Conservation (phyloP, 805 yeast species). For the Brettanomyces sp. region DNA sequence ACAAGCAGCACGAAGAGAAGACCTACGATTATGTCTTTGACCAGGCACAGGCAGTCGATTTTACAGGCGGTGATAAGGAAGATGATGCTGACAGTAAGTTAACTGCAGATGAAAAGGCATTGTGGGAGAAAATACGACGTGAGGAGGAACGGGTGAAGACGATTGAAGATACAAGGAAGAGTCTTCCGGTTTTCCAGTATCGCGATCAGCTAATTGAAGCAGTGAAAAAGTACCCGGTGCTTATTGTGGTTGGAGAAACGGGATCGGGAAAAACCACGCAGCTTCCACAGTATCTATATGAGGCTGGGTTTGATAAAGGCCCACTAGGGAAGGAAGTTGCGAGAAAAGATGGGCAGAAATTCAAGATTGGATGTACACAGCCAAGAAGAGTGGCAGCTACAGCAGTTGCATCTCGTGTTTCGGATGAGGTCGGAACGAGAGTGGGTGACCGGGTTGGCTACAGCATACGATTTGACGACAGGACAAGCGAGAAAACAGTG, state of each 20-base stretch:
- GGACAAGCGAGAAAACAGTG: constrained; percentile 51
- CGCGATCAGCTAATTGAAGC: constrained; percentile 52
- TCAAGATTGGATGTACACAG: constrained; percentile 76
- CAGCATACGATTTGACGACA: constrained; percentile 79
- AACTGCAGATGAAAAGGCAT: constrained; percentile 21
- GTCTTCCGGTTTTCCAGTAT: constrained; percentile 67
- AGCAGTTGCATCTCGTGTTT: constrained; percentile 83
- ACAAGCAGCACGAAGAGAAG: constrained; percentile 23
- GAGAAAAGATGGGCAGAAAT: constrained; percentile 21
- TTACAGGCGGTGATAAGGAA: constrained; percentile 24
- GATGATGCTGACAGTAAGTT: constrained; percentile 25
- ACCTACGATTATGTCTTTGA: constrained; percentile 74
- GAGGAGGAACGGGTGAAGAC: constrained; percentile 27
- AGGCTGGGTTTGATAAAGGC: constrained; percentile 55
- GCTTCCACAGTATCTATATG: constrained; percentile 76
- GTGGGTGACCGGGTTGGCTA: constrained; percentile 90
- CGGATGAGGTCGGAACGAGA: constrained; percentile 75
- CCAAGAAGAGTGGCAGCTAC: constrained; percentile 95
- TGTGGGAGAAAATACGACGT: constrained; percentile 23
- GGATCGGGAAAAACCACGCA: constrained; percentile 97
- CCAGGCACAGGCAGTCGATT: constrained; percentile 46
- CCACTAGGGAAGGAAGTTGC: constrained; percentile 22
- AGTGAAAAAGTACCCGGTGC: constrained; percentile 55
- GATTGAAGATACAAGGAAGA: constrained; percentile 45
- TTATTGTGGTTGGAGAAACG: constrained; percentile 88